Percentiles rank a stretch among this genome's conserved stretches.
phyloP scores from a whole-genome alignment of 305 asterid genomes.

The Fraxinus nigra region DNA sequence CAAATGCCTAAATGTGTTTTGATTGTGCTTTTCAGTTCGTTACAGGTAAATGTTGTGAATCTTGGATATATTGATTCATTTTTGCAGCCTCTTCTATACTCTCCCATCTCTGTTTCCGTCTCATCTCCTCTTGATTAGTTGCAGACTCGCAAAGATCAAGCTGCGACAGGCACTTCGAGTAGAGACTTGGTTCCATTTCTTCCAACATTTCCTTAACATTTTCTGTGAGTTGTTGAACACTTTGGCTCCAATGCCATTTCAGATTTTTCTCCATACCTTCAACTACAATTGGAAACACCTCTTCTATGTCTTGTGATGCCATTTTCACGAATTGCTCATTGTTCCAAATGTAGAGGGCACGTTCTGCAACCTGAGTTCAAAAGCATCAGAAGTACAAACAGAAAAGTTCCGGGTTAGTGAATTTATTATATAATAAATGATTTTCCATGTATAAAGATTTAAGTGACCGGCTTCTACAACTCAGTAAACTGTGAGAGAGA shows the following conservation, averaged over 20 bases:
- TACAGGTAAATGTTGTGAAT: not conserved
- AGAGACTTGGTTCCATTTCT: slow-evolving; percentile 59
- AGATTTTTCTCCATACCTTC: slow-evolving; percentile 70
- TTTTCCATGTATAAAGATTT: not conserved
- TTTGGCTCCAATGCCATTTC: slow-evolving; percentile 64
- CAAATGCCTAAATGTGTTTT: not conserved
- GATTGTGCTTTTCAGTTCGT: not conserved
- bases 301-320: slow-evolving; percentile 55
- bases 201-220: slow-evolving; percentile 69
- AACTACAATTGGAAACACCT: slow-evolving; percentile 56
- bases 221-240: slow-evolving; percentile 59
- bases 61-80: slow-evolving; percentile 23
- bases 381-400: not conserved
- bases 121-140: slow-evolving; percentile 34
- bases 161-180: slow-evolving; percentile 51
- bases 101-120: slow-evolving; percentile 56
- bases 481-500: not conserved
- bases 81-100: slow-evolving; percentile 51
- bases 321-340: slow-evolving; percentile 76
- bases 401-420: not conserved
- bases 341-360: slow-evolving; percentile 83
- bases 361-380: slow-evolving; percentile 67
- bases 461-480: not conserved
- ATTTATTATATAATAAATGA: not conserved
- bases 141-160: slow-evolving; percentile 35